Percentiles rank a stretch among this genome's conserved stretches.
These are phyloP conservation scores for Capsella bursapastoris DNA, from an alignment of 345 rosid genomes.

Conservation along the genomic window DNA sequence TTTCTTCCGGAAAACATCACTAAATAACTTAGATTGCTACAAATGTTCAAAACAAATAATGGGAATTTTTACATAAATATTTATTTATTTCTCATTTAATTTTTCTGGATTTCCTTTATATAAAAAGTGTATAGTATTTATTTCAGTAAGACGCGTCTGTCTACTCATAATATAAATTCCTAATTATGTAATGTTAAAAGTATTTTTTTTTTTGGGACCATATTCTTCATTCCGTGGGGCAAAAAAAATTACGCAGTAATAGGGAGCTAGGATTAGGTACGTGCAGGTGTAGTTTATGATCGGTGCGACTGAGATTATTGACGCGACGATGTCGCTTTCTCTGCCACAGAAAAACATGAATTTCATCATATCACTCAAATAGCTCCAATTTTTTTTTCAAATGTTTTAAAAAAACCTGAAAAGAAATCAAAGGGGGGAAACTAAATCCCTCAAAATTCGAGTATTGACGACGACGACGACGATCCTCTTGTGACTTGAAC, in stretches of 20 bases:
- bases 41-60: background rate
- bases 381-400: slow-evolving; percentile 19
- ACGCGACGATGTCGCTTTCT: slow-evolving; percentile 39
- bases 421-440: slow-evolving; percentile 21
- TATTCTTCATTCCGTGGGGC: background rate
- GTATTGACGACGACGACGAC: slow-evolving; percentile 27
- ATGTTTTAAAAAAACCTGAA: slow-evolving; percentile 8
- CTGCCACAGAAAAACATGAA: slow-evolving; percentile 42
- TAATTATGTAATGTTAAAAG: background rate
- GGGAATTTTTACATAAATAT: no score
- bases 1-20: no score
- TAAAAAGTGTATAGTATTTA: no score
- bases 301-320: slow-evolving; percentile 23
- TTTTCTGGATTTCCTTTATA: background rate
- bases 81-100: background rate
- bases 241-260: background rate
- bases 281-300: slow-evolving; percentile 30
- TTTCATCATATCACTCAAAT: slow-evolving; percentile 33
- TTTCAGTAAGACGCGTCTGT: background rate
- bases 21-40: no score
- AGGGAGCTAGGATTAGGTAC: slow-evolving; percentile 1
- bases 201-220: background rate
- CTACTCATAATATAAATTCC: no score
- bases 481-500: slow-evolving; percentile 30
- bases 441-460: slow-evolving; percentile 30